phyloP scores from a whole-genome alignment of 306 rosid genomes.

The Cicer arietinum region DNA sequence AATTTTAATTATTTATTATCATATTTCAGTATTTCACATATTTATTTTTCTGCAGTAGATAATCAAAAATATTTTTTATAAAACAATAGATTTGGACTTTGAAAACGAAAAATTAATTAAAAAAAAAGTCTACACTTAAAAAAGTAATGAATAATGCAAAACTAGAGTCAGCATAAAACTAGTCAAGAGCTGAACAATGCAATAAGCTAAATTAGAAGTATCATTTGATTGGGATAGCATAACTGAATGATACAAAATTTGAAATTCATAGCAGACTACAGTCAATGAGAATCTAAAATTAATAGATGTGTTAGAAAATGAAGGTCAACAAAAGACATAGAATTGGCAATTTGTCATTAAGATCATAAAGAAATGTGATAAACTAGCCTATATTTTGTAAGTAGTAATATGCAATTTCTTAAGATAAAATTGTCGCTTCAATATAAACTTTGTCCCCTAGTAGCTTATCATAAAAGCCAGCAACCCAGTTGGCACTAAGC shows the following conservation, averaged over 20 bases:
- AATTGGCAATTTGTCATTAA: conserved; percentile 17
- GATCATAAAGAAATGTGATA: conserved; percentile 56
- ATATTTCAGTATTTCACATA: too few species aligned
- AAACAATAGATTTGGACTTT: too few species aligned
- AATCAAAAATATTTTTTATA: too few species aligned
- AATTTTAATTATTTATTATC: too few species aligned
- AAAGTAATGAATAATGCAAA: too few species aligned
- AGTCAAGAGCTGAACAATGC: conserved; percentile 31
- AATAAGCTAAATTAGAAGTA: conserved; percentile 17
- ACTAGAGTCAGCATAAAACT: conserved; percentile 39
- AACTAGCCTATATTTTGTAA: conserved; percentile 43
- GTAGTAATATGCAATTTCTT: conserved; percentile 30
- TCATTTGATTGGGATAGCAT: background rate
- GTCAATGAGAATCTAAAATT: conserved; percentile 58
- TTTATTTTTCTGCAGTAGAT: too few species aligned
- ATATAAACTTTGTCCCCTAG: conserved; percentile 48
- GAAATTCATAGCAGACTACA: conserved; percentile 29
- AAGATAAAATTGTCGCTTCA: conserved; percentile 57
- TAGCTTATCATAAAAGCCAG: conserved; percentile 41
- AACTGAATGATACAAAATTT: too few species aligned
- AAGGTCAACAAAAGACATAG: conserved; percentile 54
- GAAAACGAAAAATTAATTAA: too few species aligned
- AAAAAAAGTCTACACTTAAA: too few species aligned
- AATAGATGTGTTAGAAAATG: conserved; percentile 45
- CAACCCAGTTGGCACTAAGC: conserved; percentile 47